Percentiles rank a stretch among this genome's conserved stretches.
phyloP scores from a whole-genome alignment of 352 stramenopile species.

The Pythium utonaiense region DNA sequence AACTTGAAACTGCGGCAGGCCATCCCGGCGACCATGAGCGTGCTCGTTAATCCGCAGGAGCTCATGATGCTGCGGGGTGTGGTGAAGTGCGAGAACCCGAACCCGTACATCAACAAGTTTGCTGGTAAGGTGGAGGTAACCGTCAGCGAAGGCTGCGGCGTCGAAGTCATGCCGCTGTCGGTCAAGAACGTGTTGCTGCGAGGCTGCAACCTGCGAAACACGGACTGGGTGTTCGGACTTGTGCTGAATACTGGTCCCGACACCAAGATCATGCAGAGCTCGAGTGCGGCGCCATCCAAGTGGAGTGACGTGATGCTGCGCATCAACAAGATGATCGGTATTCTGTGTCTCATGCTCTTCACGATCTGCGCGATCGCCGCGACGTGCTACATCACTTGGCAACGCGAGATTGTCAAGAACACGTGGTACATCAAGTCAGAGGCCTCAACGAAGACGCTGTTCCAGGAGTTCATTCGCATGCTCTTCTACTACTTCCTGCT shows the following conservation, averaged over 20 bases:
- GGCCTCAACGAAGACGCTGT: constrained; percentile 34
- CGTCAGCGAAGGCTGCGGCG: constrained; percentile 54
- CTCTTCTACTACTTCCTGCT: constrained; percentile 92
- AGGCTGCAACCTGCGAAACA: constrained; percentile 87
- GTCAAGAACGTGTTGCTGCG: constrained; percentile 89
- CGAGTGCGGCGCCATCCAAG: constrained; percentile 71
- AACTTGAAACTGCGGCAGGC: constrained; percentile 12
- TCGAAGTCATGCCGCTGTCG: constrained; percentile 73
- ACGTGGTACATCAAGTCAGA: constrained; percentile 72
- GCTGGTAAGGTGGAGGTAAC: constrained; percentile 77
- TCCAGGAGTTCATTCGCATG: constrained; percentile 79
- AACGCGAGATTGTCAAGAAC: constrained; percentile 65
- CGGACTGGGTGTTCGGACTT: constrained; percentile 81
- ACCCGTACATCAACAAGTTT: constrained; percentile 88
- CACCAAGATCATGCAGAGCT: constrained; percentile 90
- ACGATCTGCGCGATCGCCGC: constrained; percentile 60
- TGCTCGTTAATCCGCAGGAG: constrained; percentile 45
- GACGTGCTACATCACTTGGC: constrained; percentile 74
- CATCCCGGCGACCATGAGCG: constrained; percentile 63
- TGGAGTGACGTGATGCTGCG: constrained; percentile 79
- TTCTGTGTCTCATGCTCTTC: constrained; percentile 65
- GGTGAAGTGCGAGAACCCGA: constrained; percentile 74
- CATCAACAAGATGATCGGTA: constrained; percentile 81
- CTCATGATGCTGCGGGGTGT: constrained; percentile 54
- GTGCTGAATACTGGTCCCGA: constrained; percentile 90